These are phyloP conservation scores for Corymbia citriodora DNA, from an alignment of 441 rosid genomes.

Conservation along the genomic window DNA sequence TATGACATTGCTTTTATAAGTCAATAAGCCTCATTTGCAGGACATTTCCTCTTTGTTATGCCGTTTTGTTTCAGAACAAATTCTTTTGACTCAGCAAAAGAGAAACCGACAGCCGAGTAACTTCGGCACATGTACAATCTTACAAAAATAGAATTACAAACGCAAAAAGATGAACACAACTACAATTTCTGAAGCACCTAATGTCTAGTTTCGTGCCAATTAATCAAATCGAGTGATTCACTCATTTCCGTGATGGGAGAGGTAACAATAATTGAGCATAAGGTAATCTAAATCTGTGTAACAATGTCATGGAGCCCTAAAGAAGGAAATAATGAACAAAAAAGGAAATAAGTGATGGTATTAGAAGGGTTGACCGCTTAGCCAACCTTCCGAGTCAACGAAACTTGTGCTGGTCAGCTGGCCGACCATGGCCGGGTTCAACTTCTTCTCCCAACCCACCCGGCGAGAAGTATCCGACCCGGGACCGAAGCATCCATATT, in stretches of 20 bases:
- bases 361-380: slow-evolving; percentile 13
- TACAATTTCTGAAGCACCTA: not conserved
- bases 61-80: not conserved
- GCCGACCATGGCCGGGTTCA: not conserved
- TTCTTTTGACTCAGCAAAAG: not conserved
- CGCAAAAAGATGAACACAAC: not conserved
- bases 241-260: not conserved
- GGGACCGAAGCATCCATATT: slow-evolving; percentile 43
- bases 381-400: slow-evolving; percentile 41
- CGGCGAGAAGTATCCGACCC: slow-evolving; percentile 43
- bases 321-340: not conserved
- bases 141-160: not conserved
- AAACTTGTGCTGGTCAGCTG: slow-evolving; percentile 27
- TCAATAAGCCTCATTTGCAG: not conserved
- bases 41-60: not conserved
- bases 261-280: not conserved
- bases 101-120: not conserved
- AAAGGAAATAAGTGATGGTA: not conserved
- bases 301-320: not conserved
- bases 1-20: not conserved
- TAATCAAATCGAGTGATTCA: not conserved
- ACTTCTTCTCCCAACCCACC: slow-evolving; percentile 54
- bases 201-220: not conserved
- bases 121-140: not conserved
- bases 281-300: not conserved